A percentile compares a stretch with the other conserved stretches of the same genome.
Evolutionary conservation across 306 rosid species (phyloP).

Genomic region (Datisca glomerata): DNA sequence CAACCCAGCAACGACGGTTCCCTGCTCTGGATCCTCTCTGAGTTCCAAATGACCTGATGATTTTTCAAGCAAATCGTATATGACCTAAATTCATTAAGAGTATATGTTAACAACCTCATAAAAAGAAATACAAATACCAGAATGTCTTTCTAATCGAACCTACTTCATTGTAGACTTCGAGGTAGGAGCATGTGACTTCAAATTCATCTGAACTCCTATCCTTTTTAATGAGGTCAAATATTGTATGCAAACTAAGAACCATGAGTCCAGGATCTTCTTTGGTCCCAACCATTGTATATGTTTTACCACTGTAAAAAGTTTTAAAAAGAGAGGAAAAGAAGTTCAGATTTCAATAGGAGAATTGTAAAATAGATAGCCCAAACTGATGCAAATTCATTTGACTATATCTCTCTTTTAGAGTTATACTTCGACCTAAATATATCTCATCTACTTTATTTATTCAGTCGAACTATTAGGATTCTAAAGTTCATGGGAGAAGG

Average conservation of each 20-base stretch:
- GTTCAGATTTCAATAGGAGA: constrained; percentile 5
- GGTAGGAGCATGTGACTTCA: constrained; percentile 56
- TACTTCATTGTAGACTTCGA: constrained; percentile 59
- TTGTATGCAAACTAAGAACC: constrained; percentile 49
- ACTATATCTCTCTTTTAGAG: not conserved
- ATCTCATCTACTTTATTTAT: too few relatives aligned
- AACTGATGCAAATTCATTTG: not conserved
- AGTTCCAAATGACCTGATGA: constrained; percentile 54
- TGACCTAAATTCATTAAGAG: constrained; percentile 26
- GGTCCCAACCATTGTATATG: constrained; percentile 60
- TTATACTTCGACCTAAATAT: too few relatives aligned
- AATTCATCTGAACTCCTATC: constrained; percentile 39
- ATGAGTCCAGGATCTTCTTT: constrained; percentile 55
- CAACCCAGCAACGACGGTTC: constrained; percentile 47
- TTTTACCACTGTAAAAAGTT: constrained; percentile 38
- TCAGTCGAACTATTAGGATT: too few relatives aligned
- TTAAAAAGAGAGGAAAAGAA: not conserved
- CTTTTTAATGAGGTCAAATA: constrained; percentile 36
- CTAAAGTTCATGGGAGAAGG: too few relatives aligned
- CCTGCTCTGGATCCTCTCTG: constrained; percentile 58
- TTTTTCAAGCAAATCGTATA: constrained; percentile 58
- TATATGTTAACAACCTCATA: not conserved
- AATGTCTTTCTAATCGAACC: not conserved
- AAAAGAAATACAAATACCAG: not conserved
- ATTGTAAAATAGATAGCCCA: not conserved